These are phyloP conservation scores for Draba incana DNA, from an alignment of 345 rosid genomes.

Conservation along the genomic window DNA sequence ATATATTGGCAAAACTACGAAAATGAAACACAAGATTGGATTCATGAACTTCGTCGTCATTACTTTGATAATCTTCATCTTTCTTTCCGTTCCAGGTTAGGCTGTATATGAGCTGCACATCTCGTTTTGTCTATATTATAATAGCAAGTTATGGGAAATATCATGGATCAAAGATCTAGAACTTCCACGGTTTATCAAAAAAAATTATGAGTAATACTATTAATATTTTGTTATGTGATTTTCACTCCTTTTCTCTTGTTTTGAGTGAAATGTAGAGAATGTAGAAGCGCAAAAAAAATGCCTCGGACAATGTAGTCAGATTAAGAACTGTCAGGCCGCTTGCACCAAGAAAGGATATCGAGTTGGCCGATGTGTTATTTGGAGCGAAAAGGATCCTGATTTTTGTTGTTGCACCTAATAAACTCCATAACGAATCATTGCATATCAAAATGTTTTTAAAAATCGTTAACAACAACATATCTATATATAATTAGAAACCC, in stretches of 20 bases:
- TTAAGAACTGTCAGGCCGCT: not conserved
- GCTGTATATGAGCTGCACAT: not conserved
- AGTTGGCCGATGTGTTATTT: slow-evolving; percentile 10
- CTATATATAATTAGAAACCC: too few species aligned
- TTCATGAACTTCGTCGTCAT: slow-evolving; percentile 5
- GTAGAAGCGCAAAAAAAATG: slow-evolving; percentile 16
- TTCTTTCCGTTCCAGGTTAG: slow-evolving; percentile 20
- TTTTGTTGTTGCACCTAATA: slow-evolving; percentile 23
- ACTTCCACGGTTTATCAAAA: too few species aligned
- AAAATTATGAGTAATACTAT: too few species aligned
- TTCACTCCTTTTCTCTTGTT: not conserved
- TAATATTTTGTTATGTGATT: not conserved
- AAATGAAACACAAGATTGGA: slow-evolving; percentile 14
- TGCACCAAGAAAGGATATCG: not conserved
- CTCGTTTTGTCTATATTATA: not conserved
- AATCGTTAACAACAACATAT: not conserved
- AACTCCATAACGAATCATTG: not conserved
- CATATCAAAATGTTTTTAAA: slow-evolving; percentile 5
- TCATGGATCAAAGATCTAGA: too few species aligned
- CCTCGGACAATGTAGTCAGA: not conserved
- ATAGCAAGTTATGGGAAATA: not conserved
- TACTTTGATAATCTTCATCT: not conserved
- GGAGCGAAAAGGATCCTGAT: not conserved
- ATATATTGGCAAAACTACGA: not conserved
- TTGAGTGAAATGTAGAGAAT: slow-evolving; percentile 15